phyloP scores from a whole-genome alignment of 2,329 filamentous ascomycete species.

The Camptophora hylomeconis region DNA sequence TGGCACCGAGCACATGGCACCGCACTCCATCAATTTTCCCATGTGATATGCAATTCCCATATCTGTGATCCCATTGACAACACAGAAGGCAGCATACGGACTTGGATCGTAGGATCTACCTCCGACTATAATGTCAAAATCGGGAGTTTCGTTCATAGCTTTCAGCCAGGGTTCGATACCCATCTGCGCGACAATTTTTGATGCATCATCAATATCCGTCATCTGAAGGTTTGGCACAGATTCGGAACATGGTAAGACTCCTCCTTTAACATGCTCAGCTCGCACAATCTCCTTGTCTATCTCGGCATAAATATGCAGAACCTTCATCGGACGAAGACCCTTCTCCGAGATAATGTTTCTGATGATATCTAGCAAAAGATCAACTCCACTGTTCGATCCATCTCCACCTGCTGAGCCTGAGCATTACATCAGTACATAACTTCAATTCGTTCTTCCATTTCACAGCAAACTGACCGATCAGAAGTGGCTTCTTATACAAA shows the following conservation, averaged over 20 bases:
- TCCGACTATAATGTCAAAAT: conserved; percentile 38
- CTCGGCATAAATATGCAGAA: conserved; percentile 25
- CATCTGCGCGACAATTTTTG: conserved; percentile 32
- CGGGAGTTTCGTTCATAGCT: conserved; percentile 28
- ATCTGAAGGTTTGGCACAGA: conserved; percentile 29
- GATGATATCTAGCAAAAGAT: conserved; percentile 27
- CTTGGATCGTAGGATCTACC: conserved; percentile 32
- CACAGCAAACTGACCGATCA: conserved; percentile 3
- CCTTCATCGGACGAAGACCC: conserved; percentile 17
- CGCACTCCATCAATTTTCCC: conserved; percentile 46
- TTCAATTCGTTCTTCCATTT: conserved; percentile 2
- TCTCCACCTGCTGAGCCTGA: conserved; percentile 35
- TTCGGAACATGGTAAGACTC: conserved; percentile 22
- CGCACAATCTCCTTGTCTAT: conserved; percentile 25
- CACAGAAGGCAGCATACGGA: conserved; percentile 27
- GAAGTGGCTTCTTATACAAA: conserved; percentile 26
- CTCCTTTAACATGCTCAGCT: conserved; percentile 19
- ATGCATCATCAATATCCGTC: conserved; percentile 26
- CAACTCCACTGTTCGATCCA: conserved; percentile 31
- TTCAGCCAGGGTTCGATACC: conserved; percentile 32
- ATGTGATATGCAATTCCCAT: conserved; percentile 34
- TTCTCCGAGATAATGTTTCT: conserved; percentile 21
- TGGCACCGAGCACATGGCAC: conserved; percentile 33
- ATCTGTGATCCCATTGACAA: conserved; percentile 22
- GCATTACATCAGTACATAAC: conserved; percentile 26